Conservation (phyloP, 2,329 filamentous ascomycete species). For the Colletotrichum liriopes region DNA sequence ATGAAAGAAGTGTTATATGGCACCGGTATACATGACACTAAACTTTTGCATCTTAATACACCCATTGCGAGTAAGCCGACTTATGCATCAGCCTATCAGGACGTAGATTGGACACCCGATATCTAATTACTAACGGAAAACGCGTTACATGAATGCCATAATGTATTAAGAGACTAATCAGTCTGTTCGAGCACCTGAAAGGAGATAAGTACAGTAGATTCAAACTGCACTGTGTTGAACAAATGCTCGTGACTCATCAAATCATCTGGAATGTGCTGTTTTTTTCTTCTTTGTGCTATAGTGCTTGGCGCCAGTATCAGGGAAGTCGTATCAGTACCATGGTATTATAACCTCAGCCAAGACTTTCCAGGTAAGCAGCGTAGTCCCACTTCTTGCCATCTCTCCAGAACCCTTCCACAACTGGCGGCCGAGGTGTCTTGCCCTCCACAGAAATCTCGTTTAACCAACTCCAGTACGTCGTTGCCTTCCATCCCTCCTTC, state of each 20-base stretch:
- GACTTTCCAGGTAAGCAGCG: conserved; percentile 6
- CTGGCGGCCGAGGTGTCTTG: conserved; percentile 12
- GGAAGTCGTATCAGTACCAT: neutral
- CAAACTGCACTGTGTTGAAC: neutral
- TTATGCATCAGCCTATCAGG: too few species aligned
- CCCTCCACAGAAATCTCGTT: conserved; percentile 34
- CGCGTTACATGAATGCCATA: too few species aligned
- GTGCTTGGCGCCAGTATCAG: too few species aligned
- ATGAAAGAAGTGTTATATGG: neutral
- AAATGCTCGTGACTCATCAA: neutral
- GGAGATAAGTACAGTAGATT: too few species aligned
- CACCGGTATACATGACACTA: too few species aligned
- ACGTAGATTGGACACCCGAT: too few species aligned
- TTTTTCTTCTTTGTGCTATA: neutral
- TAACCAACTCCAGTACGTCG: conserved; percentile 40
- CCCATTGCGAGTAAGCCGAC: too few species aligned
- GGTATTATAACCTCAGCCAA: neutral
- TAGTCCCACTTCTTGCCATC: conserved; percentile 38
- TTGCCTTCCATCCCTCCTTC: conserved; percentile 21
- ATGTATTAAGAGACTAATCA: too few species aligned
- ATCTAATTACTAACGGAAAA: too few species aligned
- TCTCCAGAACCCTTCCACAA: conserved; percentile 37
- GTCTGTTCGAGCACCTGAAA: too few species aligned
- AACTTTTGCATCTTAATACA: too few species aligned
- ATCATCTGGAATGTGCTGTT: neutral